Evolutionary conservation across 2,329 filamentous ascomycete genomes (phyloP), one percentile per base, ranked within the genome.

Genomic region (Didymella arachidicola): DNA sequence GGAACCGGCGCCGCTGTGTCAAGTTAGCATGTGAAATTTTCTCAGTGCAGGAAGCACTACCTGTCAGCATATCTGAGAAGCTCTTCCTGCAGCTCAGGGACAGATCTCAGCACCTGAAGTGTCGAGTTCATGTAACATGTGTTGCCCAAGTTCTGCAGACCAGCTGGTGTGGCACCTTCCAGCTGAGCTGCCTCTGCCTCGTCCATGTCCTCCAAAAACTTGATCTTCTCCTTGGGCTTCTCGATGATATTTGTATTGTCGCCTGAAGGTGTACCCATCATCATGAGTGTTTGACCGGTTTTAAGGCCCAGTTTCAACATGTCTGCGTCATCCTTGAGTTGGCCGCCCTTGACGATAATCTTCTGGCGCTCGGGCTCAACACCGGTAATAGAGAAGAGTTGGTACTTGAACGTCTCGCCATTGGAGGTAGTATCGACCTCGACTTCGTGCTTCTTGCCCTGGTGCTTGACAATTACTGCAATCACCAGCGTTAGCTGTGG

Each of bases 91-190:
- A 99, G 86, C 80, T 99, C 95, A 8, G 95, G 95, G 59, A 99
- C 92, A 52, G 89, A 85, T 62, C 91, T 88, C 65, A 99, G 82
- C 4, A 92, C 90, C 78, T 99, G 96, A n/a, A 99, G 83, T 0
- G 94, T 97, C 48, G 95, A 95, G 83, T 99, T 99, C 72, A 98
- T 88, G 77, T 99, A 99, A 82, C 95, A 99, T 4, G 96, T 99
- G 79, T 99, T 99, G 68, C 96, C 95, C 61, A 97, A 82, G 73
- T 99, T 99, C 75, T 90, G 86, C 61, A 99, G 81, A 45, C 95
- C 95, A 56, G 93, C 90, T 1, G 96, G 95, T 44, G 86, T 94
- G 46, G 93, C 93, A 58, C 92, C 93, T 59, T 89, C 89, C 74
- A 90, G 86, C 77, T 88, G 88, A 22, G 95, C 94, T 51, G 88